Evolutionary conservation across 148 eudicot genomes (phyloP).

Genomic region (Fallopia convolvulus): DNA sequence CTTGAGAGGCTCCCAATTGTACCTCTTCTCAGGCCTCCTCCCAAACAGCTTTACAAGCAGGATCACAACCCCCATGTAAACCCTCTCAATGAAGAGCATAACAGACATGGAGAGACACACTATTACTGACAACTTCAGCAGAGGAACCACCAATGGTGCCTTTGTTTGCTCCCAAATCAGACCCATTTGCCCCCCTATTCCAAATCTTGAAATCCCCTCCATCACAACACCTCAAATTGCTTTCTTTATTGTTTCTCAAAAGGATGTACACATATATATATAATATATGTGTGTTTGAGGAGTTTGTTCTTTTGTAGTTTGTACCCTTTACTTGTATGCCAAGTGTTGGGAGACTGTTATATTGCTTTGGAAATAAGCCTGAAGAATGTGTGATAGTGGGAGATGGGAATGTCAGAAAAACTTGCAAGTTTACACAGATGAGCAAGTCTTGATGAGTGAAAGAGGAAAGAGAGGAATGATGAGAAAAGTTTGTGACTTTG

Average conservation of each 20-base stretch:
- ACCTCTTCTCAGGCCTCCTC: slow-evolving; percentile 38
- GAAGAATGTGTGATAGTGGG: not conserved
- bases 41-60: slow-evolving; percentile 37
- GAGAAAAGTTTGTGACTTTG: not conserved
- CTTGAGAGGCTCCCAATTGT: slow-evolving; percentile 39
- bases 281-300: not conserved
- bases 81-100: slow-evolving; percentile 54
- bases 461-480: not conserved
- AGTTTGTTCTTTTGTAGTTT: not conserved
- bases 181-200: slow-evolving; percentile 14
- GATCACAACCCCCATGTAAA: slow-evolving; percentile 40
- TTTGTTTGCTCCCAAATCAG: slow-evolving; percentile 43
- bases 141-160: slow-evolving; percentile 46
- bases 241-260: too few relatives aligned
- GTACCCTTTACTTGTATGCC: not conserved
- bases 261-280: not conserved
- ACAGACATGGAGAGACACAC: slow-evolving; percentile 39
- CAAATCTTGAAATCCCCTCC: not conserved
- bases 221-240: not conserved
- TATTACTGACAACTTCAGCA: slow-evolving; percentile 25
- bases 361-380: not conserved
- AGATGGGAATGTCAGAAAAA: not conserved
- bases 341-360: not conserved
- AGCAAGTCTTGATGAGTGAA: not conserved
- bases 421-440: not conserved